Conservation (phyloP, 331 rosid genomes). For the Quercus phellos region DNA sequence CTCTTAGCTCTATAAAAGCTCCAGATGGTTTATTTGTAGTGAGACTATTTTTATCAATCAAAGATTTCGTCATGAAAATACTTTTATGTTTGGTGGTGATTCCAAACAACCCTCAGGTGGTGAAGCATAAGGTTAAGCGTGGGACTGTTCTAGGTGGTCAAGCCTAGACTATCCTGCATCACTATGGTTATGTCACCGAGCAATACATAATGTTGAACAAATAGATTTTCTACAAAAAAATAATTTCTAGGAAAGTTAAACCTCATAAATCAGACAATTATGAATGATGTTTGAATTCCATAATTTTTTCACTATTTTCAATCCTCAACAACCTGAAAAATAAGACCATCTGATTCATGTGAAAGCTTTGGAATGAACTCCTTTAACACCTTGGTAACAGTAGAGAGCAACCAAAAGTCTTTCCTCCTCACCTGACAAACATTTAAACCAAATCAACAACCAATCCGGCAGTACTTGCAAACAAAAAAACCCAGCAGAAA, state of each 20-base stretch:
- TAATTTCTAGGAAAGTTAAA: background rate
- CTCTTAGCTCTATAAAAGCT: too few relatives aligned
- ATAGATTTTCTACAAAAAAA: too few relatives aligned
- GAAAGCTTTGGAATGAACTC: constrained; percentile 94
- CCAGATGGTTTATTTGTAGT: too few relatives aligned
- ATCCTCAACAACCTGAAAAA: constrained; percentile 71
- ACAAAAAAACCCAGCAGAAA: background rate
- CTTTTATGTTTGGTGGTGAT: too few relatives aligned
- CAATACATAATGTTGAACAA: too few relatives aligned
- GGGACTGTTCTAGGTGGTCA: too few relatives aligned
- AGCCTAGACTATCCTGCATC: too few relatives aligned
- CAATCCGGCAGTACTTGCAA: background rate
- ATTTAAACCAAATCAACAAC: constrained; percentile 26
- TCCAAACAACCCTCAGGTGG: too few relatives aligned
- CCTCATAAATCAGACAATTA: background rate
- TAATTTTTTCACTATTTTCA: constrained; percentile 6
- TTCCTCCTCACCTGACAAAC: constrained; percentile 88
- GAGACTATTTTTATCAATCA: too few relatives aligned
- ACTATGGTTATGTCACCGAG: too few relatives aligned
- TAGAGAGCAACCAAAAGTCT: constrained; percentile 92
- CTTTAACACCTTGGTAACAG: constrained; percentile 70
- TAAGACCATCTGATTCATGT: constrained; percentile 93
- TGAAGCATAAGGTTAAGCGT: too few relatives aligned
- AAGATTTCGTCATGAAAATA: too few relatives aligned
- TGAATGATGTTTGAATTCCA: background rate